These are phyloP conservation scores for Trametes versicolor DNA, from an alignment of 1,284 basidiomycete species.

Conservation along the genomic window DNA sequence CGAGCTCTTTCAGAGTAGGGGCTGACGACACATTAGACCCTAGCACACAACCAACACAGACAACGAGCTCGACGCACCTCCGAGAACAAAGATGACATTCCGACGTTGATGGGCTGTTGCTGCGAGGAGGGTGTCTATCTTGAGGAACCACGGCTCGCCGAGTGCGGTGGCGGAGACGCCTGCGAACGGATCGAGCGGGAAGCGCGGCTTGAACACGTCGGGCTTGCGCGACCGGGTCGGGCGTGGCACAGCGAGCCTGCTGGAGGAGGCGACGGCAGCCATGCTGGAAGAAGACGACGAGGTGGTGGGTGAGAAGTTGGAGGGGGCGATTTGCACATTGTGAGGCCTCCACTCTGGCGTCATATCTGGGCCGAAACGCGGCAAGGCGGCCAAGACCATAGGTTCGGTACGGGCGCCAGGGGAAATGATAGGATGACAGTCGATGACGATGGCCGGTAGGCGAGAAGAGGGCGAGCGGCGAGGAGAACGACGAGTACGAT, in stretches of 20 bases:
- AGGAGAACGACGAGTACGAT: no score
- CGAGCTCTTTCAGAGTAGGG: conserved; percentile 51
- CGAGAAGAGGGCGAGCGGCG: neutral
- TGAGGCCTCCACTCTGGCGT: conserved; percentile 29
- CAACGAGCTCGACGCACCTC: conserved; percentile 49
- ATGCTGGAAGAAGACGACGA: conserved; percentile 13
- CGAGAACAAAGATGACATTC: conserved; percentile 60
- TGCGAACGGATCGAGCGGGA: conserved; percentile 62
- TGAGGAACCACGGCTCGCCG: conserved; percentile 50
- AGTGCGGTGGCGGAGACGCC: conserved; percentile 33
- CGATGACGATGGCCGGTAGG: conserved; percentile 4
- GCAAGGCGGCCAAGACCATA: conserved; percentile 20
- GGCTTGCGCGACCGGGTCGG: conserved; percentile 35
- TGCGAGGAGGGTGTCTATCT: conserved; percentile 42
- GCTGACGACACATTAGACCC: conserved; percentile 41
- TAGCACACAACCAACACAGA: neutral
- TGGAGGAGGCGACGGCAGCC: conserved; percentile 34
- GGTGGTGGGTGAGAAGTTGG: conserved; percentile 4
- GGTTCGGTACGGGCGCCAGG: conserved; percentile 18
- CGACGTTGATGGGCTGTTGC: conserved; percentile 41
- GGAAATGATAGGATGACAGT: conserved; percentile 6
- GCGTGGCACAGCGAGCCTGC: conserved; percentile 19
- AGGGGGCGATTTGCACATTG: conserved; percentile 5
- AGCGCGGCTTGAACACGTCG: conserved; percentile 58
- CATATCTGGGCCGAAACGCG: conserved; percentile 27